These are phyloP conservation scores for Trypanosoma vivax DNA, from an alignment of 208 protist species.

Conservation along the genomic window DNA sequence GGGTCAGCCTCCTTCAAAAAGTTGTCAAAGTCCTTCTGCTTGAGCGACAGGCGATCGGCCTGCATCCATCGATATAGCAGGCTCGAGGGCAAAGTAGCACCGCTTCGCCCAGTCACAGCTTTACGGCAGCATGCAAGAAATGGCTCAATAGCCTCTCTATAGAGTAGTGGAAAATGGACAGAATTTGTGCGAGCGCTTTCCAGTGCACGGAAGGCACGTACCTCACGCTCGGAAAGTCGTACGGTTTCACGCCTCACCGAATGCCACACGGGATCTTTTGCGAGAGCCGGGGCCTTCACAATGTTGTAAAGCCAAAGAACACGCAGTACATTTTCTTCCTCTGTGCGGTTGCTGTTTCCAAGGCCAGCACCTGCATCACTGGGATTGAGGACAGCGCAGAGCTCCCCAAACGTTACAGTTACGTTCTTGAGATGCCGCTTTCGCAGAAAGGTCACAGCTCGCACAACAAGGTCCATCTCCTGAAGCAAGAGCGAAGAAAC, in stretches of 20 bases:
- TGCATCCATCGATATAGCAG: constrained; percentile 22
- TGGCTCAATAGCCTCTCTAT: constrained; percentile 17
- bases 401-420: constrained; percentile 10
- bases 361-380: too few species aligned
- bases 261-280: background rate
- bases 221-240: constrained; percentile 11
- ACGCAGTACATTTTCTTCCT: background rate
- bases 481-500: background rate
- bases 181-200: constrained; percentile 6
- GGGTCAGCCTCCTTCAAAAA: background rate
- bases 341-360: background rate
- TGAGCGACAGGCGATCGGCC: constrained; percentile 3
- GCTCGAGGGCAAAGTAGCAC: constrained; percentile 1
- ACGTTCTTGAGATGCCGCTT: constrained; percentile 7
- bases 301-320: constrained; percentile 14
- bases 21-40: constrained; percentile 6
- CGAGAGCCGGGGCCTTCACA: background rate
- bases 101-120: background rate
- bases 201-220: constrained; percentile 8
- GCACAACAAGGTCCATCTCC: constrained; percentile 18
- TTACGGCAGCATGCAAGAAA: constrained; percentile 11
- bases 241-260: background rate
- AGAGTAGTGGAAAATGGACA: background rate
- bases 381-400: constrained; percentile 1
- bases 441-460: constrained; percentile 16